Base-by-base conservation (phyloP, 495 filamentous ascomycete species). In the Staphylotrichum longicolle region DNA sequence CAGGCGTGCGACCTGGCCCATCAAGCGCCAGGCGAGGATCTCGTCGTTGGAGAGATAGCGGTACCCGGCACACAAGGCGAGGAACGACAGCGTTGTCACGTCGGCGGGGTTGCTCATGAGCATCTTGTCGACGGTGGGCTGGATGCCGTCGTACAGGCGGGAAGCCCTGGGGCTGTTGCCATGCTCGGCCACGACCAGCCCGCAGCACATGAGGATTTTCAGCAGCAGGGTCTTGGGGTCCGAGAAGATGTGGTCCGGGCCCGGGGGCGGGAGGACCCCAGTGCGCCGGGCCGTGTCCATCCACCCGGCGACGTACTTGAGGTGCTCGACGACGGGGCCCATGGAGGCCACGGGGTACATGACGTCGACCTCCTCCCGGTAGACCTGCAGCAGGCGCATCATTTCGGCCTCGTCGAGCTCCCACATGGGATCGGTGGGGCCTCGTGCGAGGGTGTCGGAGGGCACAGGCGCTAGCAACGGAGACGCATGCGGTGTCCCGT, bases 311-410 rank as follows among this genome's bases (percentile, higher is more conserved):
- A 96, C 73, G 50, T 79, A 77, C 39, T 81, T 83, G 11, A 86
- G 85, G 69, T 93, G 85, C 8, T 72, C 76, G 33, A 86, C 83
- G 6, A 91, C 73, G 15, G 78, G 77, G 30, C 88, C 82, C 41
- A 94, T 89, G 59, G 88, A 79, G 27, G 94, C 72, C 11, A 96
- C 80, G 2, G 91, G 91, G 72, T 93, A 93, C 90, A 93, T 93
- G 56, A 91, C 80, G 9, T 88, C 88, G 54, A 93, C 85, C 70
- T 94, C 91, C 70, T 96, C 90, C 56, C 92, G 87, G 65, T 90
- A 90, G 7, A 91, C 80, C 9, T 81, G 76, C 62, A 86, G 88
- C 7, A 96, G 75, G 2, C 88, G 83, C 11, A 90, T 64, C 55
- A 90, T 84, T 64, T 94, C 90, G 34, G 90, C 83, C 63, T 86